Evolutionary conservation across 768 basidiomycete genomes (phyloP).

Genomic region (Calocybe cyanea): DNA sequence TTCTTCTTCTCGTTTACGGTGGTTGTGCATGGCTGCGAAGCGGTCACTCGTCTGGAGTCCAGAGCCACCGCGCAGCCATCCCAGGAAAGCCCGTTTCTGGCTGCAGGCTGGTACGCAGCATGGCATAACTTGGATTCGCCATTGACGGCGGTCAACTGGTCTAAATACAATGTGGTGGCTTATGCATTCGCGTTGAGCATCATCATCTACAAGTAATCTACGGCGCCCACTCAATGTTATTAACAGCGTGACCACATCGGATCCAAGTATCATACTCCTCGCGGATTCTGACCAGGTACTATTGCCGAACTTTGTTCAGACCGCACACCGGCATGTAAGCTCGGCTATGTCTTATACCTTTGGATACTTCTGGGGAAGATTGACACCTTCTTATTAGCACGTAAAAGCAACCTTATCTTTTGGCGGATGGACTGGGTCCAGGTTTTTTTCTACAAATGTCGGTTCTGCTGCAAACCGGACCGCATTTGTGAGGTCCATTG

Average conservation of each 20-base stretch:
- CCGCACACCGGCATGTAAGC: conserved; percentile 37
- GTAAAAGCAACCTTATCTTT: conserved; percentile 58
- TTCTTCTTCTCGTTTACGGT: background rate
- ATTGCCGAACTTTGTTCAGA: conserved; percentile 52
- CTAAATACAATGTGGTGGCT: conserved; percentile 49
- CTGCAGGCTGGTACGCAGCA: conserved; percentile 46
- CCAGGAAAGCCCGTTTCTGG: conserved; percentile 10
- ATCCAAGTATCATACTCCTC: conserved; percentile 29
- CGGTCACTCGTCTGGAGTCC: conserved; percentile 2
- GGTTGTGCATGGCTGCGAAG: conserved; percentile 3
- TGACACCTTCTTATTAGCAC: conserved; percentile 27
- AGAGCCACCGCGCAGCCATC: background rate
- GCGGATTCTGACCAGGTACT: conserved; percentile 40
- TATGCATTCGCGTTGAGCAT: conserved; percentile 60
- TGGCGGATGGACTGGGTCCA: conserved; percentile 67
- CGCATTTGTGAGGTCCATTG: conserved; percentile 52
- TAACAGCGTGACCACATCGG: conserved; percentile 35
- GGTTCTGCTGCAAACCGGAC: conserved; percentile 52
- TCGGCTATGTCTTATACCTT: conserved; percentile 2
- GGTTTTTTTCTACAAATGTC: conserved; percentile 58
- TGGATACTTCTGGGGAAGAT: conserved; percentile 25
- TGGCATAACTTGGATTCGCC: conserved; percentile 41
- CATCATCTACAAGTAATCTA: background rate
- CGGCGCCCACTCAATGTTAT: conserved; percentile 3
- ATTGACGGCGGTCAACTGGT: conserved; percentile 42